Evolutionary conservation across 1,284 basidiomycete species (phyloP).

Genomic region (Meripilus lineatus): DNA sequence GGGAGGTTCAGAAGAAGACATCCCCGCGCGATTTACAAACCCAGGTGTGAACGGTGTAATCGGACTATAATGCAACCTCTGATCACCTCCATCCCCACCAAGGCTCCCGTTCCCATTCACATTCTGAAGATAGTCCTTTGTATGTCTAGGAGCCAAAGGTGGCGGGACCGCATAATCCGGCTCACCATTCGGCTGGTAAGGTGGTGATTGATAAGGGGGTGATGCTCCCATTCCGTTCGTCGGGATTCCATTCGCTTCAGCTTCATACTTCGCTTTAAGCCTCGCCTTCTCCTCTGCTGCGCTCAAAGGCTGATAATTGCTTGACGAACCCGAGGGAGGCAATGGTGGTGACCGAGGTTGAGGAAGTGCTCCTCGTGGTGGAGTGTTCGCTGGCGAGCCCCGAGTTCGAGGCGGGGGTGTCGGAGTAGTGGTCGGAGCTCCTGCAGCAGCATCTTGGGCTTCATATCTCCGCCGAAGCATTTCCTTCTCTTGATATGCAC

Average conservation of each 20-base stretch:
- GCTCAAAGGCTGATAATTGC: constrained; percentile 41
- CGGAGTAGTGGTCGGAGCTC: constrained; percentile 11
- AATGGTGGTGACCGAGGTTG: constrained; percentile 26
- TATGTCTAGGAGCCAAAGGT: constrained; percentile 67
- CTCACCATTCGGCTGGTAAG: background rate
- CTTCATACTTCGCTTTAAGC: constrained; percentile 57
- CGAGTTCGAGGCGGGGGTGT: constrained; percentile 6
- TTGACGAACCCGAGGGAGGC: constrained; percentile 25
- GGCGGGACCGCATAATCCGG: constrained; percentile 32
- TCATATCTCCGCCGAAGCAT: constrained; percentile 52
- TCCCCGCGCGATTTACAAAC: too few species aligned
- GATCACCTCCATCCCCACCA: too few species aligned
- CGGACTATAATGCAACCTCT: background rate
- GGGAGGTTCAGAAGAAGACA: too few species aligned
- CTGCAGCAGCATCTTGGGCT: constrained; percentile 51
- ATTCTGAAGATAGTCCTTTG: constrained; percentile 71
- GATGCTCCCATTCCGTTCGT: background rate
- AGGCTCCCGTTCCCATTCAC: too few species aligned
- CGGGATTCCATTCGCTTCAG: constrained; percentile 30
- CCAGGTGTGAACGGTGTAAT: background rate
- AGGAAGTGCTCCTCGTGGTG: constrained; percentile 18
- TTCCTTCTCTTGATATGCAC: constrained; percentile 40
- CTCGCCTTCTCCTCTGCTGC: constrained; percentile 76
- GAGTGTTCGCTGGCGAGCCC: constrained; percentile 2
- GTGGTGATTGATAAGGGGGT: constrained; percentile 4